Base-by-base conservation (phyloP, 495 filamentous ascomycete genomes). In the Rhypophila decipiens region DNA sequence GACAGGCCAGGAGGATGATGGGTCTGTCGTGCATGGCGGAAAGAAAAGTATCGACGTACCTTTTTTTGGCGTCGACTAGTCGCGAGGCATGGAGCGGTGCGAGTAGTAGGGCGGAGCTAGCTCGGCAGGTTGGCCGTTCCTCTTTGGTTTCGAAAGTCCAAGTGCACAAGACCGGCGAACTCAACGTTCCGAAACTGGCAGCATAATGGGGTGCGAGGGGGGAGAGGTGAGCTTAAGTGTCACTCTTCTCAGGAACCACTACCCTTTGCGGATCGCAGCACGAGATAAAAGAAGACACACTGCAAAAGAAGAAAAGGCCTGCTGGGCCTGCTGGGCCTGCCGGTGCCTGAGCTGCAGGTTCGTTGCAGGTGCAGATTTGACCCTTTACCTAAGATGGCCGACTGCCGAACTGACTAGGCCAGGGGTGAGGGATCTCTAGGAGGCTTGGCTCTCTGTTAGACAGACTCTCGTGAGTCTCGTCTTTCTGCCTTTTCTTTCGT, bases 311-410 rank as follows among this genome's bases (percentile, higher is more conserved):
- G 33, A 34, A 34, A 34, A 36, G 31, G 20, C 47, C 50, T 52
- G 39, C 46, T 54, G 29, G 31, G 20, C 47, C 50, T 52, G 39
- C 46, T 54, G 45, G 44, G 35, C 50, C 20, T 54, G 52, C 35
- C 50, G 49, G 55, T 56, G 47, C 50, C 52, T 57, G 50, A 33
- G 52, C 50, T 61, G 58, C 55, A 51, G 58, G 51, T 55, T 52
- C 46, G 49, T 49, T 55, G 58, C 55, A 55, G 45, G 36, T 46
- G 50, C 42, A 55, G 46, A 33, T 48, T 53, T 50, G 51, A 37
- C 35, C 24, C 35, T 52, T 45, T 50, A 55, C 58, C 58, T 55
- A 50, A 53, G 45, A 50, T 45, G 52, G 47, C 50, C 52, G 58
- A 57, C 41, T 62, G 53, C 56, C 56, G 56, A 47, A 49, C 24